Evolutionary conservation across 257 asterid species (phyloP), one percentile per base, ranked within the genome.

Genomic region (Solanum arcanum): DNA sequence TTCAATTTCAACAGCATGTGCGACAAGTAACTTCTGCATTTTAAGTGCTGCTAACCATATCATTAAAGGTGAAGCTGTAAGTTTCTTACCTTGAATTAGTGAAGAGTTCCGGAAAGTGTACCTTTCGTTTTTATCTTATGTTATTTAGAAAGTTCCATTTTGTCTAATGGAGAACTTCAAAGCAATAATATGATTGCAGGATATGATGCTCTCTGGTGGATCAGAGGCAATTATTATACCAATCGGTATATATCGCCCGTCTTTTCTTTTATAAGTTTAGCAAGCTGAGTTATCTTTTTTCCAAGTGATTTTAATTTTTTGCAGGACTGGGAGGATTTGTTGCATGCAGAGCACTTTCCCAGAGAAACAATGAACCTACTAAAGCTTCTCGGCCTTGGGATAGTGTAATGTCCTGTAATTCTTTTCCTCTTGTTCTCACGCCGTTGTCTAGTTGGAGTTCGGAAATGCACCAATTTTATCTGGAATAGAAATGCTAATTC

Each of bases 331-430:
- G 94, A 86, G 97, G 96, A 47, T 94, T 94, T 78, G 93, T 92
- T 89, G 97, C 97, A 14, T 94, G 96, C 90, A 92, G 94, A 89
- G 95, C 97, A 87, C 89, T 94, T 86, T 94, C 97, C 82, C 93
- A 93, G 86, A 92, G 97, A 89, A 94, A 94, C 35, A 94, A 92
- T 84, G 97, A 94, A 60, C 97, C 97, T 29, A 89, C 93, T 89
- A 90, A 91, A 77, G 97, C 97, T 89, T 93, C 95, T 25, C 90
- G 96, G 77, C 97, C 97, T 23, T 94, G 97, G 97, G 96, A 94
- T 89, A 90, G 39, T 23, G 87, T 86, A 86, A 69, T 29, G 81
- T 31, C 83, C 62, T 86, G 47, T 46, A 14, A 29, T 70, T 69
- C 83, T 6, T 70, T 47, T 86, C 31, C n/a, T 39, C 42, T 85